Conservation (phyloP, 139 green algal genomes). For the Pseudopediastrum boryanum region DNA sequence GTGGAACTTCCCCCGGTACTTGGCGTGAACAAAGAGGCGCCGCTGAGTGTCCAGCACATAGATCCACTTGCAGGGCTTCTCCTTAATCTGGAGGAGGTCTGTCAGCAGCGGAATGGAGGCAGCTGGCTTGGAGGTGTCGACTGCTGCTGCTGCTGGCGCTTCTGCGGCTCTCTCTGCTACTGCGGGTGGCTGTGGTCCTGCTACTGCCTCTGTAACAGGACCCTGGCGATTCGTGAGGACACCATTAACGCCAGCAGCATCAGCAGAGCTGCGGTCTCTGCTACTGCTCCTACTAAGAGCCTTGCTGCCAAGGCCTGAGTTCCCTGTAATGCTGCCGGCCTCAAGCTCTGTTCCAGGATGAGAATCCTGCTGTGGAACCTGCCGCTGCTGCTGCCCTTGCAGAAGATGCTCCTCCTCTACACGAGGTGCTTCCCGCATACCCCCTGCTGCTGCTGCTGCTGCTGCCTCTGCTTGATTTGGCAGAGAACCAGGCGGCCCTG, state of each 20-base stretch:
- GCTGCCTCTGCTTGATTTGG: no score
- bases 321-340: no score
- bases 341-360: no score
- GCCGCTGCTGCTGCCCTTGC: not conserved
- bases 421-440: conserved; percentile 9
- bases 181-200: not conserved
- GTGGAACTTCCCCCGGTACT: conserved; percentile 59
- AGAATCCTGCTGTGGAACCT: not conserved
- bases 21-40: conserved; percentile 62
- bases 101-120: no score
- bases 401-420: not conserved
- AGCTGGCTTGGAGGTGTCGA: not conserved
- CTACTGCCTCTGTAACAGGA: not conserved
- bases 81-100: conserved; percentile 30
- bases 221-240: no score
- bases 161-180: conserved; percentile 1
- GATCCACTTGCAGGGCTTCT: conserved; percentile 70
- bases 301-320: not conserved
- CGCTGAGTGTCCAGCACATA: conserved; percentile 59
- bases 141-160: conserved; percentile 5
- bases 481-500: no score
- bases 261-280: not conserved
- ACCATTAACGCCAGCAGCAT: no score
- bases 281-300: not conserved
- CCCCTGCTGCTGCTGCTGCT: not conserved